Evolutionary conservation across 148 eudicot genomes (phyloP).

Genomic region (Rheum nobile): DNA sequence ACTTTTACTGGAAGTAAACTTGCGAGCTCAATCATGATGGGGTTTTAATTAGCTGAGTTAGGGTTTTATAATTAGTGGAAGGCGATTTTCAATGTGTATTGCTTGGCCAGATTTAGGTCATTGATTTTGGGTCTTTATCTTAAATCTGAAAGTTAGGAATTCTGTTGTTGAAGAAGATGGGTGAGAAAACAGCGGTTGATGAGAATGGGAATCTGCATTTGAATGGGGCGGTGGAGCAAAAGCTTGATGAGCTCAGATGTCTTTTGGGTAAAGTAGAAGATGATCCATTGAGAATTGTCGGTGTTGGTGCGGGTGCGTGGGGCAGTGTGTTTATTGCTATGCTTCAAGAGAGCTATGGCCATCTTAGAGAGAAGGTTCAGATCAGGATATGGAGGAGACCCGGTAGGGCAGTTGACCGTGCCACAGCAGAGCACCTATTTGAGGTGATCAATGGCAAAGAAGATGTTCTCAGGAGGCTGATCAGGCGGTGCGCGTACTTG

Average conservation of each 20-base stretch:
- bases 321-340: constrained; percentile 77
- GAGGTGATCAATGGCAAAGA: constrained; percentile 83
- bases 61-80: background rate
- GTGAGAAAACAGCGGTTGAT: background rate
- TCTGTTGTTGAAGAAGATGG: background rate
- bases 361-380: constrained; percentile 47
- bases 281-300: constrained; percentile 67
- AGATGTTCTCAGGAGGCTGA: constrained; percentile 64
- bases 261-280: constrained; percentile 52
- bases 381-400: constrained; percentile 79
- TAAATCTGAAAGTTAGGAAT: background rate
- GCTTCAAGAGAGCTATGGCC: constrained; percentile 69
- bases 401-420: constrained; percentile 51
- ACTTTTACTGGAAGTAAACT: background rate
- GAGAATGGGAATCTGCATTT: constrained; percentile 27
- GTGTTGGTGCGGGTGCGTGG: constrained; percentile 91
- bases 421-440: constrained; percentile 63
- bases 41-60: background rate
- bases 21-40: background rate
- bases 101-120: background rate
- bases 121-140: background rate
- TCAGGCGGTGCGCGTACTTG: constrained; percentile 74
- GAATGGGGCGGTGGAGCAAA: constrained; percentile 44
- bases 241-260: constrained; percentile 52
- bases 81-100: background rate